Base-by-base conservation (phyloP, 2,329 filamentous ascomycete species). In the Fusarium hostae region DNA sequence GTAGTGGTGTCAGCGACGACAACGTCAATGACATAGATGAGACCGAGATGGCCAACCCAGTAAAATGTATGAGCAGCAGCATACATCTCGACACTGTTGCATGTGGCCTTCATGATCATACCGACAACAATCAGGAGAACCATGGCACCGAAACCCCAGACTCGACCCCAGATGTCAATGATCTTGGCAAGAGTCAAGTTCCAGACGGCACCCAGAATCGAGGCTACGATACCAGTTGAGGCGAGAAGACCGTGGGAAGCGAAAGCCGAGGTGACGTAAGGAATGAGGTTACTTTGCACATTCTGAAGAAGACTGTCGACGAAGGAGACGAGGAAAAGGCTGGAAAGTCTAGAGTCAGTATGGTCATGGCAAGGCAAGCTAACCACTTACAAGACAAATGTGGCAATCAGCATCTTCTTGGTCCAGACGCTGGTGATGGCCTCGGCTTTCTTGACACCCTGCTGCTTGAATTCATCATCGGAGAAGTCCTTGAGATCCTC, bases 51-150 rank as follows among this genome's bases (percentile, higher is more conserved):
- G 22, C 91, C 91, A 44, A 90, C 86, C 77, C 87, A 89, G 77
- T 90, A 91, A 63, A 92, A 87, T 4, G 90, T 87, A 71, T 90
- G 85, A 30, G 86, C 89, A 7, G 88, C 88, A 55, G 86, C 86
- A 77, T 89, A 91, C 11, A 86, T 87, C 67, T 86, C 82, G 30
- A 91, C 82, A 66, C 86, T 86, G 45, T 85, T 81, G 75, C 85
- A 90, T 1, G 84, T 83, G 24, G 90, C 90, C 82, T 90, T 91
- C 79, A 92, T 85, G 66, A 90, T 85, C 76, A 90, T 87, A 20
- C 86, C 84, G 65, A 89, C 79, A 68, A 86, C 81, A 65, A 82
- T 81, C 35, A 86, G 75, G 39, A 83, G 45, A 13, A 66, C 60
- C 61, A 66, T 66, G 40, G 40, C 22, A 5, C 44, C 45, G 5